These are phyloP conservation scores for Teratosphaeria zuluensis DNA, from an alignment of 2,329 filamentous ascomycete genomes.

Conservation along the genomic window DNA sequence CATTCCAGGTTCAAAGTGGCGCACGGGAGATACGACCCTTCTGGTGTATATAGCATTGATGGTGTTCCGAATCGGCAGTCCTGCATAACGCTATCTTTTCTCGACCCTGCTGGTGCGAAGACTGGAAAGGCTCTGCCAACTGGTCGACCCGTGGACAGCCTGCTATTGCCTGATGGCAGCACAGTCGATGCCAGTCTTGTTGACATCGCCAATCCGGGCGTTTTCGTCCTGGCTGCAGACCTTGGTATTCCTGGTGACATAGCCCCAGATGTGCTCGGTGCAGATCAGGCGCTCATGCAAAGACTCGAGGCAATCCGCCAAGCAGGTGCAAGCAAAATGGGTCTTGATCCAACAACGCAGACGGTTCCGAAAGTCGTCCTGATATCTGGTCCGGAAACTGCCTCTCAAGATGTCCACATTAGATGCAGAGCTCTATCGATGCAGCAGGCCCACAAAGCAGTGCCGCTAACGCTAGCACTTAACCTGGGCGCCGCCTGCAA, in stretches of 20 bases:
- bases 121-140: constrained; percentile 55
- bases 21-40: constrained; percentile 28
- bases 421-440: constrained; percentile 36
- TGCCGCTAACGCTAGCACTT: constrained; percentile 34
- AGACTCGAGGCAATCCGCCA: constrained; percentile 50
- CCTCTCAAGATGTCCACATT: constrained; percentile 23
- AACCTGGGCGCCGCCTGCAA: constrained; percentile 33
- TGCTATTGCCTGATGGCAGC: constrained; percentile 29
- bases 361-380: constrained; percentile 56
- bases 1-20: constrained; percentile 47
- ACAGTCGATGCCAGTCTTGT: constrained; percentile 47
- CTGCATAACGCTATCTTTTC: constrained; percentile 50
- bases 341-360: constrained; percentile 40
- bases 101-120: constrained; percentile 52
- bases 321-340: constrained; percentile 52
- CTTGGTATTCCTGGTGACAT: constrained; percentile 37
- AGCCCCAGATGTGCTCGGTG: constrained; percentile 45
- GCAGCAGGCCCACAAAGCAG: constrained; percentile 34
- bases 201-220: constrained; percentile 55
- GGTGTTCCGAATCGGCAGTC: constrained; percentile 52
- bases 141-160: constrained; percentile 42
- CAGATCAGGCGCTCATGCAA: constrained; percentile 38
- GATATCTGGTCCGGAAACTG: constrained; percentile 28
- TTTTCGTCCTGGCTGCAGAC: constrained; percentile 50
- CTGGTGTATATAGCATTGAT: constrained; percentile 52